Conservation (phyloP, 176 grass and related monocot genomes). For the Hordeum marinum region DNA sequence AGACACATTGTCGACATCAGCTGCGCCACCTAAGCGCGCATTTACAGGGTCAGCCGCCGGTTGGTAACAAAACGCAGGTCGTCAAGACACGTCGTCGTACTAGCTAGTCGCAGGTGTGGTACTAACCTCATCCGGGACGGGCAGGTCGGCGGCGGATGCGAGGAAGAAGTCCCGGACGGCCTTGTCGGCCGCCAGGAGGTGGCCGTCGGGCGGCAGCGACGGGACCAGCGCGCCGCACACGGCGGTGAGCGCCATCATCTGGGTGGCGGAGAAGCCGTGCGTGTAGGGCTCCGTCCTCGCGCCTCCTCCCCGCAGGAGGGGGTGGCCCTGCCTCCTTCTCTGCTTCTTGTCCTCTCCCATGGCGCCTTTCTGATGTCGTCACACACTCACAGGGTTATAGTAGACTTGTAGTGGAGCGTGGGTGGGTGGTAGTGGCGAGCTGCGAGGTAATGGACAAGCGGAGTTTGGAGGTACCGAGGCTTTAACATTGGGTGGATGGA, state of each 20-base stretch:
- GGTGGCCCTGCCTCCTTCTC: constrained; percentile 45
- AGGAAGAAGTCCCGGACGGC: constrained; percentile 45
- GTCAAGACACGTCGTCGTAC: background rate
- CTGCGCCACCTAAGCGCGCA: constrained; percentile 54
- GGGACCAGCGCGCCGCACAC: constrained; percentile 60
- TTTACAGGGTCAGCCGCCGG: background rate
- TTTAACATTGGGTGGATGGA: background rate
- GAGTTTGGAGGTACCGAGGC: background rate
- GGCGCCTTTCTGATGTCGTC: background rate
- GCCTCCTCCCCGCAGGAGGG: constrained; percentile 49
- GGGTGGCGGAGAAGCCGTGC: constrained; percentile 74
- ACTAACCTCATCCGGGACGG: constrained; percentile 60
- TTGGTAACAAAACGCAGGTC: background rate
- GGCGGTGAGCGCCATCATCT: constrained; percentile 57
- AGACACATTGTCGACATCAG: constrained; percentile 48
- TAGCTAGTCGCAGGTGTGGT: no score
- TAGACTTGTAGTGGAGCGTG: background rate
- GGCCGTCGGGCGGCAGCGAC: constrained; percentile 28
- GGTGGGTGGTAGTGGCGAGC: background rate
- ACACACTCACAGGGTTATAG: background rate
- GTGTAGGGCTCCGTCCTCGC: constrained; percentile 38
- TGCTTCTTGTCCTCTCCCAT: constrained; percentile 25
- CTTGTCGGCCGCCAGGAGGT: background rate
- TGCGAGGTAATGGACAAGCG: background rate
- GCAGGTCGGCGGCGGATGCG: constrained; percentile 59